Percentiles rank a stretch among this genome's conserved stretches.
Conservation (phyloP, 768 basidiomycete genomes). For the Asterophora parasitica region DNA sequence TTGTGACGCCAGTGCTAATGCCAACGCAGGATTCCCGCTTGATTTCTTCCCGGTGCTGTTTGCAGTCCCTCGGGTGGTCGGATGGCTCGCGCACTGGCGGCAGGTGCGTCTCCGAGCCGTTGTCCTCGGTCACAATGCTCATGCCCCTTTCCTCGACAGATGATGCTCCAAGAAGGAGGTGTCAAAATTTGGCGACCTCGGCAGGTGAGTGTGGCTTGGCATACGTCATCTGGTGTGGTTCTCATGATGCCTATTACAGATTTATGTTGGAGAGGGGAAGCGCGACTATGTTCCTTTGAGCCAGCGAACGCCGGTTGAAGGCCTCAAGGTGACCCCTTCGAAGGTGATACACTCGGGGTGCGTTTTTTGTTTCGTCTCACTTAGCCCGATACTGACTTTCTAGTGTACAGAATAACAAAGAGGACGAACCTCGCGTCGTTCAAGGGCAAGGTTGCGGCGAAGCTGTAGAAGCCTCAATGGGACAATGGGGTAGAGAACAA, state of each 20-base stretch:
- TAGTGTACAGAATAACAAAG: conserved; percentile 51
- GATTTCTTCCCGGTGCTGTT: conserved; percentile 95
- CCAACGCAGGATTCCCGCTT: conserved; percentile 70
- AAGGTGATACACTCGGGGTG: conserved; percentile 72
- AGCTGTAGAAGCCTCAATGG: conserved; percentile 28
- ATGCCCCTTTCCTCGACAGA: conserved; percentile 38
- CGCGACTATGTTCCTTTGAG: conserved; percentile 71
- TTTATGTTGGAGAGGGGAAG: conserved; percentile 73
- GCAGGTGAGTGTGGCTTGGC: conserved; percentile 45
- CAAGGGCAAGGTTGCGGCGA: conserved; percentile 44
- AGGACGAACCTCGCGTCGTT: conserved; percentile 60
- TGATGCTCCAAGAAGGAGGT: conserved; percentile 87
- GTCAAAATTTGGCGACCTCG: conserved; percentile 93
- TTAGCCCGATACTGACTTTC: conserved; percentile 4
- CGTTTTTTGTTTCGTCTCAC: no score
- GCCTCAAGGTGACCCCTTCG: conserved; percentile 55
- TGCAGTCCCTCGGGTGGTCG: conserved; percentile 87
- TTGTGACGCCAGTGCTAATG: neutral
- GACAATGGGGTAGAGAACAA: neutral
- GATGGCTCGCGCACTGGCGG: conserved; percentile 92
- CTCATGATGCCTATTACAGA: conserved; percentile 31
- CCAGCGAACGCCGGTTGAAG: conserved; percentile 52
- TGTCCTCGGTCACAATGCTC: conserved; percentile 3
- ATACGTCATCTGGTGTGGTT: neutral
- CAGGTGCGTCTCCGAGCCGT: conserved; percentile 41